Base-by-base conservation (phyloP, 768 basidiomycete species). In the Russula ochroleuca region DNA sequence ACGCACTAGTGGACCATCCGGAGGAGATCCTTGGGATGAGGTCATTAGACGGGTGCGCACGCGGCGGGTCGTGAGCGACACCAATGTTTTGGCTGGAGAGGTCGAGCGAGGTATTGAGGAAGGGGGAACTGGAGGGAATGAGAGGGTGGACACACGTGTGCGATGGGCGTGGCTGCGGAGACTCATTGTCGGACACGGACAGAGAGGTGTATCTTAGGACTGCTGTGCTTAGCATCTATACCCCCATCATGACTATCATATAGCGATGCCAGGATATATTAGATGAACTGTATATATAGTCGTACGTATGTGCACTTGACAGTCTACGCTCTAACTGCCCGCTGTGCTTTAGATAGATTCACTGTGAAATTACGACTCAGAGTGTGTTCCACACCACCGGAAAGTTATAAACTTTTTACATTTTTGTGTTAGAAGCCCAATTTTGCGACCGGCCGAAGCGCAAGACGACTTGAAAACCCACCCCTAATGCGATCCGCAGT, bases 1-100 rank as follows among this genome's bases (percentile, higher is more conserved):
- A 66, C 73, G 78, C 62, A 61, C 73, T 13, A 82, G 78, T 67
- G 78, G 76, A 38, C 52, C 67, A 33, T 38, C 45, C 45, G 41
- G 61, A 33, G 31, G 59, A 52, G 62, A 64, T 49, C 55, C 41
- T 43, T 63, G 61, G 55, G 59, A 25, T 19, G 65, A 62, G 17
- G 33, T 14, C 35, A 64, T 62, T 50, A 58, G 65, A 33, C 54
- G 54, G 33, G 53, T 19, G 55, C 53, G 43, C 40, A 13, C 28
- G 47, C 63, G 67, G 52, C 57, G 67, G 66, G 28, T 43, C 28
- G 65, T 23, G 56, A 61, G 58, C 57, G 67, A 63, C 11, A 23
- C 21, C n/a, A 15, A 35, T 40, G 56, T 19, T 17, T 45, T 50
- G 25, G 19, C 31, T 60, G 43, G 13, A 45, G 48, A 43, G 15